Base-by-base conservation (phyloP, 1,284 basidiomycete species). In the Ceratobasidium sp. region DNA sequence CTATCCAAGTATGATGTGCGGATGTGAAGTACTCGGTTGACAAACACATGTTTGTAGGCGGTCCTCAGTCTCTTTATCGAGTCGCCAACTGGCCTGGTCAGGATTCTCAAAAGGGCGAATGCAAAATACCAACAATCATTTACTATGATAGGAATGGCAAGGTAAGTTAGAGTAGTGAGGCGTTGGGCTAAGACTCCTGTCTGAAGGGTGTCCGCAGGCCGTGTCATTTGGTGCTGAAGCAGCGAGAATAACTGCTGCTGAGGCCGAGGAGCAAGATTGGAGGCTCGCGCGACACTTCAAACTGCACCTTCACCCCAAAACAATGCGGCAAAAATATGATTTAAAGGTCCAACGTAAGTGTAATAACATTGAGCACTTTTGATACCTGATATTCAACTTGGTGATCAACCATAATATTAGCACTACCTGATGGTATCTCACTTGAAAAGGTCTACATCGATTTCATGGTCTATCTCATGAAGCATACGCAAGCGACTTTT, bases 251-350 rank as follows among this genome's bases (percentile, higher is more conserved):
- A 66, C 26, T 7, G 40, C 42, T 13, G 64, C 33, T 33, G 33
- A 59, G 64, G 78, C 67, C 6, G 68, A 70, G 40, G 78, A 71
- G 0, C 28, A 73, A 6, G 62, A 42, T 28, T 78, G 77, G 77
- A 33, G 54, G 56, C 77, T 78, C 50, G 77, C 77, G 20, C 71
- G 62, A 52, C 57, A 71, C 50, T 78, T 78, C 59, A 78, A 78
- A 20, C 69, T 78, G 40, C 59, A 78, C 26, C 77, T 79, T 15
- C 76, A 79, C 40, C 78, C 78, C 1, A 69, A 77, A 2, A 44
- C 48, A 6, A 65, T 77, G 67, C 61, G 52, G 48, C 42, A 66
- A 23, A 59, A 67, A 10, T 54, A 66, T 50, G 52, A 79, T 7
- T 26, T 66, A 20, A 68, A 61, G 44, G 46, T 66, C 9, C 59